A percentile compares a stretch with the other conserved stretches of the same genome.
Conservation (phyloP, 2,329 filamentous ascomycete species). For the Lojkania enalia region DNA sequence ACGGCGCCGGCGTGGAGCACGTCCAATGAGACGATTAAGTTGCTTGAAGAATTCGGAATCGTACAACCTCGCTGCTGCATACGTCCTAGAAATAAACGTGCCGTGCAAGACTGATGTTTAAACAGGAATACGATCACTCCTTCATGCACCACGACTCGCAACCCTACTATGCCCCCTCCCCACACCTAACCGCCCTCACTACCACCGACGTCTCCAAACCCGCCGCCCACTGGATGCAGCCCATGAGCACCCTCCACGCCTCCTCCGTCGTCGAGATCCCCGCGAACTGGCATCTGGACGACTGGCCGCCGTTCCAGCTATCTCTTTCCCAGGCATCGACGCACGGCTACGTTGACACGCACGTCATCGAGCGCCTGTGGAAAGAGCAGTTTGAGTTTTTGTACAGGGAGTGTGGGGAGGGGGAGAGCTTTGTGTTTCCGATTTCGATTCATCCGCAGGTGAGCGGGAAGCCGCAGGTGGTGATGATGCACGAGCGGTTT, state of each 20-base stretch:
- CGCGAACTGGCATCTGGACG: slow-evolving; percentile 55
- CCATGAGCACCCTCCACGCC: slow-evolving; percentile 37
- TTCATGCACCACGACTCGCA: slow-evolving; percentile 56
- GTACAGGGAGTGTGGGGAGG: slow-evolving; percentile 45
- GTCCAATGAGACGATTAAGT: slow-evolving; percentile 42
- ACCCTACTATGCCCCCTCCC: slow-evolving; percentile 41
- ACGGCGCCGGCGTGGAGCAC: slow-evolving; percentile 51
- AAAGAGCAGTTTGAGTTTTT: slow-evolving; percentile 52
- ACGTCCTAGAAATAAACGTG: neutral
- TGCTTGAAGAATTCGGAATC: slow-evolving; percentile 49
- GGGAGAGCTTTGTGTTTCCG: slow-evolving; percentile 53
- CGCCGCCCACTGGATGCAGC: slow-evolving; percentile 45
- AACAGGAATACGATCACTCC: slow-evolving; percentile 55
- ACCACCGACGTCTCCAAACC: slow-evolving; percentile 37
- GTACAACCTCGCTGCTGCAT: slow-evolving; percentile 15
- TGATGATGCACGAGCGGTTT: slow-evolving; percentile 52
- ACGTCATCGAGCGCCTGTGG: slow-evolving; percentile 50
- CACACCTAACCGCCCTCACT: slow-evolving; percentile 49
- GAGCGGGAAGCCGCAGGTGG: slow-evolving; percentile 52
- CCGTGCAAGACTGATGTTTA: no score
- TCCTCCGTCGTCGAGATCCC: slow-evolving; percentile 51
- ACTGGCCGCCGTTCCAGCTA: slow-evolving; percentile 51
- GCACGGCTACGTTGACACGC: slow-evolving; percentile 50
- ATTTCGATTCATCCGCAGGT: slow-evolving; percentile 55
- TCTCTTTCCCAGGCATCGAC: slow-evolving; percentile 58